These are phyloP conservation scores for Lachancea kluyveri DNA, from an alignment of 805 yeast genomes.

Conservation along the genomic window DNA sequence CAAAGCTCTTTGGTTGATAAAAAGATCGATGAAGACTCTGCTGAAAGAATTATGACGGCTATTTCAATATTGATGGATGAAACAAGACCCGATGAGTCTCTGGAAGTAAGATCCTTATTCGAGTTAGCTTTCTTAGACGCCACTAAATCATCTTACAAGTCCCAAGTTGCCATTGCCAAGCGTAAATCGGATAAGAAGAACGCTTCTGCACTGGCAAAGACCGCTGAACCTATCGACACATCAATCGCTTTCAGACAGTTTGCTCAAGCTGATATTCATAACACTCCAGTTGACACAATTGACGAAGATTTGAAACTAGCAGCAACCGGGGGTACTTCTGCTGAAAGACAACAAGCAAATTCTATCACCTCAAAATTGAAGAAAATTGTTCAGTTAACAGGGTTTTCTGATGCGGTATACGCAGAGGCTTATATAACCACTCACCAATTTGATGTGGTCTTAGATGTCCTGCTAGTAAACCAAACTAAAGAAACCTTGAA, in stretches of 20 bases:
- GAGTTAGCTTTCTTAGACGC: slow-evolving; percentile 78
- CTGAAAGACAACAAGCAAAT: slow-evolving; percentile 45
- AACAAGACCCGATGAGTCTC: slow-evolving; percentile 42
- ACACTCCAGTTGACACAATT: slow-evolving; percentile 36
- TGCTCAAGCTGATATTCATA: slow-evolving; percentile 38
- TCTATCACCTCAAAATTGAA: slow-evolving; percentile 71
- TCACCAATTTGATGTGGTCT: slow-evolving; percentile 93
- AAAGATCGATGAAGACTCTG: slow-evolving; percentile 90
- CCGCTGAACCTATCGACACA: slow-evolving; percentile 75
- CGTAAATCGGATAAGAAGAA: slow-evolving; percentile 49
- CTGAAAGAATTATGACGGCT: slow-evolving; percentile 89
- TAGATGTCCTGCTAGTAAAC: slow-evolving; percentile 89
- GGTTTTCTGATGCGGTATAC: slow-evolving; percentile 95
- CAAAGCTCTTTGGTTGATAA: slow-evolving; percentile 62
- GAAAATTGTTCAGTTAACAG: slow-evolving; percentile 91
- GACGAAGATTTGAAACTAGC: slow-evolving; percentile 60
- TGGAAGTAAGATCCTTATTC: slow-evolving; percentile 35
- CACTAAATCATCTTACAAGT: slow-evolving; percentile 76
- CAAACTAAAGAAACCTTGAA: slow-evolving; percentile 90
- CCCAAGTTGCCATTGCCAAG: slow-evolving; percentile 58
- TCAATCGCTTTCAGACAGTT: slow-evolving; percentile 76
- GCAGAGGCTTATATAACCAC: slow-evolving; percentile 95
- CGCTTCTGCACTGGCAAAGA: slow-evolving; percentile 51
- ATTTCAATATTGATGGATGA: slow-evolving; percentile 63
- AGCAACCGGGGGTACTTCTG: slow-evolving; percentile 34